A percentile compares a stretch with the other conserved stretches of the same genome.
Conservation (phyloP, 805 yeast genomes). For the Teunomyces cretensis region DNA sequence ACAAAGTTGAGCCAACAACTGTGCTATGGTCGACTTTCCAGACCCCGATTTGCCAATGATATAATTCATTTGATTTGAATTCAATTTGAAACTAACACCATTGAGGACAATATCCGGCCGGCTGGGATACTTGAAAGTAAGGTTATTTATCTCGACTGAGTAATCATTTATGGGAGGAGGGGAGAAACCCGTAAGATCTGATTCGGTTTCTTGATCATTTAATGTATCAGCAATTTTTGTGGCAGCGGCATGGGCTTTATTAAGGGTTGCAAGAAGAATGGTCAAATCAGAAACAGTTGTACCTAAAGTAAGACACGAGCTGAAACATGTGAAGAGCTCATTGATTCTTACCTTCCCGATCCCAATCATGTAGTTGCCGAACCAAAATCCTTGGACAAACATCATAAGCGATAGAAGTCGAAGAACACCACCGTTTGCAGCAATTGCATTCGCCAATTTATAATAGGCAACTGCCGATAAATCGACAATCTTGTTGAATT, state of each 20-base stretch:
- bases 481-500: conserved; percentile 39
- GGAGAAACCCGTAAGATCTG: conserved; percentile 5
- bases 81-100: conserved; percentile 46
- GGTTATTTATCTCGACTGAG: conserved; percentile 25
- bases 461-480: conserved; percentile 40
- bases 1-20: conserved; percentile 63
- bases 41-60: conserved; percentile 89
- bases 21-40: conserved; percentile 84
- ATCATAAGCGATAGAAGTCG: conserved; percentile 62
- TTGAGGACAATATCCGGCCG: conserved; percentile 52
- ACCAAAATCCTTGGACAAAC: conserved; percentile 93
- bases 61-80: conserved; percentile 51
- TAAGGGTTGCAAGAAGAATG: conserved; percentile 57
- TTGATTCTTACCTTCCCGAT: conserved; percentile 53
- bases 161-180: conserved; percentile 14
- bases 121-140: conserved; percentile 64
- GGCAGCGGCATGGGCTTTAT: conserved; percentile 73
- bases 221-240: conserved; percentile 43
- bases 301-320: conserved; percentile 76
- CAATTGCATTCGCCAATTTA: conserved; percentile 45
- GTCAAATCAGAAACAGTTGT: conserved; percentile 55
- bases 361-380: conserved; percentile 69
- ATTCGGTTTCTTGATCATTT: conserved; percentile 10
- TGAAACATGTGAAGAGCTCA: conserved; percentile 76
- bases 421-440: conserved; percentile 56